Evolutionary conservation across 2,329 filamentous ascomycete genomes (phyloP), one percentile per base, ranked within the genome.

Genomic region (Calonectria pseudoreteaudii): DNA sequence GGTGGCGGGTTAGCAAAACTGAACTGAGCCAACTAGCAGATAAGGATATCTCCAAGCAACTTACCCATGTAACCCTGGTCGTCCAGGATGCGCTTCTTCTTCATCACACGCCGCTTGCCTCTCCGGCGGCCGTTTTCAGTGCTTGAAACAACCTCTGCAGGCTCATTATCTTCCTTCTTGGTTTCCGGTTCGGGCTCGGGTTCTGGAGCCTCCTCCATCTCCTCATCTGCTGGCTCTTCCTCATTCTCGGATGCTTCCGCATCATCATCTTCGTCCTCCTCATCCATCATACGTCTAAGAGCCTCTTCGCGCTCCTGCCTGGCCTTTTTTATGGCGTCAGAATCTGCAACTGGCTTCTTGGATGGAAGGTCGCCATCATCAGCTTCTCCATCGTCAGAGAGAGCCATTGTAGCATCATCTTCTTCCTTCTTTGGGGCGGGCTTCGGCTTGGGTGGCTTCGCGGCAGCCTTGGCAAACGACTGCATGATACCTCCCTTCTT

Each of bases 11-110:
- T 78, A 79, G 76, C 64, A 70, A 65, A 36, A 23, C 34, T 30
- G 60, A 20, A 34, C 7, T 30, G 2, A 31, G 18, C 23, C 1
- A 7, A 16, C 44, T 13, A 11, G 4, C 7, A 56, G 20, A 30
- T 20, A 36, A 5, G 20, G 10, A 9, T 71, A 6, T n/a, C 26
- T 34, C 18, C n/a, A n/a, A 16, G 4, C 38, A 64, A 85, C 92
- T 84, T 88, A 96, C 94, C 94, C 74, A 98, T 90, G 83, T 97
- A 98, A 8, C 96, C 96, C 76, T 98, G 93, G 65, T 96, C 95
- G 77, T 98, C 96, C 83, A 95, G 93, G 70, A 94, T 90, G 56
- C 93, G 95, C 87, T 93, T 94, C 88, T 97, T 98, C 86, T 94
- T 95, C 91, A 94, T 95, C 10, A 98, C 91, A 79, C 93, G 91